phyloP scores from a whole-genome alignment of 177 flowering plant species.

The Telopea speciosissima region DNA sequence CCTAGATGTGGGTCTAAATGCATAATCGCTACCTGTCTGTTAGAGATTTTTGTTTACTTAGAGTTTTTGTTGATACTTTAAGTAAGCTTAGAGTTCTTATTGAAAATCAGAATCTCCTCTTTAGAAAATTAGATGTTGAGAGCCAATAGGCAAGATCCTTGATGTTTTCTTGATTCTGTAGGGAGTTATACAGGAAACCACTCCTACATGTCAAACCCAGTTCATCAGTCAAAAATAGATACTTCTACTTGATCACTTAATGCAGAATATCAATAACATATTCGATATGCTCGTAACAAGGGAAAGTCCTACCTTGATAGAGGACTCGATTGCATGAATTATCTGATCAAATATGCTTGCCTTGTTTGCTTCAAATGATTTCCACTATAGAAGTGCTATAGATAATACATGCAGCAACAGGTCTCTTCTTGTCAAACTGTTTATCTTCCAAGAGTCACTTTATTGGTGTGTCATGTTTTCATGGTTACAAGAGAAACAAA shows the following conservation, averaged over 20 bases:
- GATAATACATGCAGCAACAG: constrained; percentile 57
- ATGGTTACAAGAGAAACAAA: no score
- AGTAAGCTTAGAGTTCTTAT: no score
- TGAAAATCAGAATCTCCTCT: no score
- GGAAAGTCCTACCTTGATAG: constrained; percentile 33
- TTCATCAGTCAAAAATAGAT: neutral
- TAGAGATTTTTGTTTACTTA: no score
- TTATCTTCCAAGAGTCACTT: constrained; percentile 64
- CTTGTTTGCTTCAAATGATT: constrained; percentile 80
- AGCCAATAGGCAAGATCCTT: constrained; percentile 67
- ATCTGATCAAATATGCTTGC: constrained; percentile 77
- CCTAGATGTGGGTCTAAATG: no score
- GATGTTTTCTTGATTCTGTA: constrained; percentile 45
- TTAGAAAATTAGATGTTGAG: no score
- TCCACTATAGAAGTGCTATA: constrained; percentile 70
- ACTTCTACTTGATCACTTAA: neutral
- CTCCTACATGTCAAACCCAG: neutral
- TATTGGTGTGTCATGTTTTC: constrained; percentile 42
- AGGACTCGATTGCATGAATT: constrained; percentile 53
- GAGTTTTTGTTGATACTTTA: no score
- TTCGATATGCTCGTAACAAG: neutral
- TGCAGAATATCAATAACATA: neutral
- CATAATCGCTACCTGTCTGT: no score
- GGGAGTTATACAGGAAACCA: constrained; percentile 13
- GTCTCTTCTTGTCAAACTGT: constrained; percentile 48